Conservation (phyloP, 192 early-diverging fungal species). For the Cetraspora pellucida region DNA sequence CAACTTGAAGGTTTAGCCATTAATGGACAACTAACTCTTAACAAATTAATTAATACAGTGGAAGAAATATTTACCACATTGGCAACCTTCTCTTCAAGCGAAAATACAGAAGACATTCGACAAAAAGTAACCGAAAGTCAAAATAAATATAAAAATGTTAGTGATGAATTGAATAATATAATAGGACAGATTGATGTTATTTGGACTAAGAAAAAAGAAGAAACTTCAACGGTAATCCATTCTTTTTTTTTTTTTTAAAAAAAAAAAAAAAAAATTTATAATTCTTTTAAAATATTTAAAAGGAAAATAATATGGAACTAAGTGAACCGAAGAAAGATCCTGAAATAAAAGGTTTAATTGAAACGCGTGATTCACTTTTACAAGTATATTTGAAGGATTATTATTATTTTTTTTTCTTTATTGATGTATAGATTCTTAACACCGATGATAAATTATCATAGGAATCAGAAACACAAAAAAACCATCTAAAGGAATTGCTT, state of each 20-base stretch:
- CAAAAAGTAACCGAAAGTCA: neutral
- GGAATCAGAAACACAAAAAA: constrained; percentile 9
- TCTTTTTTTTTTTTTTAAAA: no score
- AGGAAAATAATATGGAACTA: neutral
- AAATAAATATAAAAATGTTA: constrained; percentile 7
- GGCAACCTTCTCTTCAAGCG: neutral
- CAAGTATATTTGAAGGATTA: neutral
- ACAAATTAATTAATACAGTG: neutral
- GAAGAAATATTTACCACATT: constrained; percentile 7
- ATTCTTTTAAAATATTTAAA: neutral
- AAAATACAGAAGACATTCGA: neutral
- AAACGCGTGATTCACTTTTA: neutral
- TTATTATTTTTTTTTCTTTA: neutral
- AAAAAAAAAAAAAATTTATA: neutral
- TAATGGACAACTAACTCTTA: neutral
- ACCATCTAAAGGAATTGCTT: neutral
- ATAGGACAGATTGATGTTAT: neutral
- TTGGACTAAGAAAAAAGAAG: neutral
- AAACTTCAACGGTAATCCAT: neutral
- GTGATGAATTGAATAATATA: neutral
- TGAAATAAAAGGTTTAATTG: neutral
- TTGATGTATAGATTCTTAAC: neutral
- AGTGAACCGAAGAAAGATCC: neutral
- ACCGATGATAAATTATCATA: neutral
- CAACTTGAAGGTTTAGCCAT: neutral